Evolutionary conservation across 179 eudicot genomes (phyloP), one percentile per base, ranked within the genome.

Genomic region (Actinidia arguta): DNA sequence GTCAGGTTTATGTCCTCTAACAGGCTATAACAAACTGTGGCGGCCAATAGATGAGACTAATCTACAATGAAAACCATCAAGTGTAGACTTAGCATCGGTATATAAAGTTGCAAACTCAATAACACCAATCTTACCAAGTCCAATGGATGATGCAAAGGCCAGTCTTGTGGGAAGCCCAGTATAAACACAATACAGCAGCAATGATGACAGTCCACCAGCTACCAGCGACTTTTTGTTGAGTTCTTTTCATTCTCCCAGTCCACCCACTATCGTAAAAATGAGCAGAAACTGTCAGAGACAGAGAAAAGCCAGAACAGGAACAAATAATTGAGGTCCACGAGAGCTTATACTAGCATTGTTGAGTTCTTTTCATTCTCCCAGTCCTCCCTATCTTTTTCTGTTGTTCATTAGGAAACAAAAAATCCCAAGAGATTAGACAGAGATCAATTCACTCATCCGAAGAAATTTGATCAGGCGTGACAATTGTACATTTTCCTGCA

Each of bases 191-290:
- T 76, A 88, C 85, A 96, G 66, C 4, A 92, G 78, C 48, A 86
- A 68, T 44, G 98, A 93, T 25, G 97, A 90, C 12, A 90, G 25
- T 81, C 98, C 96, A 58, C 99, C 99, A 54, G 94, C 86, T 12
- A 86, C 83, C 81, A 96, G 82, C 17, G 98, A 94, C 84, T 90
- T 96, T 85, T 78, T 87, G 85, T 98, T 96, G 55, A 98, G 96
- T 55, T n/a, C 92, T 87, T 82, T 96, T 96, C 75, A 96, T 69
- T 85, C 94, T 51, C 99, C 99, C 93, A 91, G 47, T 61, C 99
- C 99, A 76, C 99, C 99, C 20, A 90, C 81, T 85, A 71, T 31
- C 10, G 76, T 14, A 59, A 62, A 36, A 70, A 13, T 47, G 1
- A 59, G 56, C 10, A 58, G 12, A 56, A 52, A 39, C 39, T 20